Percentiles rank a stretch among this genome's conserved stretches.
Conservation (phyloP, 306 rosid genomes). For the Vigna nakashimae region DNA sequence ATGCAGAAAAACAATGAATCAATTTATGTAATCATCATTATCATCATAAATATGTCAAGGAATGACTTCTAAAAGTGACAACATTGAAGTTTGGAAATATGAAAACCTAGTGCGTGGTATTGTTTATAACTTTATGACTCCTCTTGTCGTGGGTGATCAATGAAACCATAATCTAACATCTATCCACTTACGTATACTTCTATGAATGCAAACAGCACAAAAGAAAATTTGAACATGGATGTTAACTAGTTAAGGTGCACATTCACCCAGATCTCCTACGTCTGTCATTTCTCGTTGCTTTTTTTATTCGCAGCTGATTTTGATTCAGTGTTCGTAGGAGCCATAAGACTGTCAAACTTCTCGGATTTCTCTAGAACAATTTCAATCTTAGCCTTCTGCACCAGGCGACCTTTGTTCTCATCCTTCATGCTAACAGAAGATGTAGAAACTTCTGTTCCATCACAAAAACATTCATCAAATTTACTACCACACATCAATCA, state of each 20-base stretch:
- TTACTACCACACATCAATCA: neutral
- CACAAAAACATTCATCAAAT: constrained; percentile 31
- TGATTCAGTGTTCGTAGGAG: constrained; percentile 50
- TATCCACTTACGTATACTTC: constrained; percentile 45
- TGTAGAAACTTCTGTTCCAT: constrained; percentile 77
- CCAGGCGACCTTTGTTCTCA: constrained; percentile 83
- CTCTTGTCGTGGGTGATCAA: neutral
- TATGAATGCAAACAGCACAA: constrained; percentile 46
- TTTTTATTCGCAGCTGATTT: constrained; percentile 56
- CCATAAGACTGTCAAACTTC: constrained; percentile 77
- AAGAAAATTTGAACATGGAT: constrained; percentile 38
- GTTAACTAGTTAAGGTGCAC: constrained; percentile 61
- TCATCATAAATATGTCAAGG: constrained; percentile 17
- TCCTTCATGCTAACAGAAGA: constrained; percentile 93
- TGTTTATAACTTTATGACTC: neutral
- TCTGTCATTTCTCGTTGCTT: constrained; percentile 47
- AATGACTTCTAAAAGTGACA: constrained; percentile 45
- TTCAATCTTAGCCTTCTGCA: constrained; percentile 98
- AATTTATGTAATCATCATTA: neutral
- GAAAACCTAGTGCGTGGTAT: constrained; percentile 44
- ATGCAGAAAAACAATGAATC: neutral
- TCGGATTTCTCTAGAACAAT: constrained; percentile 91
- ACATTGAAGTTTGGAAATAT: constrained; percentile 24
- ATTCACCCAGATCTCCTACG: constrained; percentile 7
- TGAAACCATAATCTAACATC: constrained; percentile 16